Evolutionary conservation across 345 rosid species (phyloP), one percentile per base, ranked within the genome.

Genomic region (Salix koriyanagi): DNA sequence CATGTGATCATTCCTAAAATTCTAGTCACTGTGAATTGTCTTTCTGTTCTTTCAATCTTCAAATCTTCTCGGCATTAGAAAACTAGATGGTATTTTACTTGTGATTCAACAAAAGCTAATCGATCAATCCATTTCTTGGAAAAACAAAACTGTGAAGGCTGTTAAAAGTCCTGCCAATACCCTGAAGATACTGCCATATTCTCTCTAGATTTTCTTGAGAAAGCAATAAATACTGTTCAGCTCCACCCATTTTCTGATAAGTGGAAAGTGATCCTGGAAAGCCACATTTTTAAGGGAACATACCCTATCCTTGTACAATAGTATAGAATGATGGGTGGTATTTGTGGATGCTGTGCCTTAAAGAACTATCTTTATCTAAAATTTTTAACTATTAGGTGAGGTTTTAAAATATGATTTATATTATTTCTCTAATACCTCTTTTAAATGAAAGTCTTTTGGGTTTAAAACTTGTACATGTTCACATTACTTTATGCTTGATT

Each of bases 281-380:
- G 76, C 66, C 61, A 70, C 69, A 36, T 75, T 71, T 70, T 65
- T 26, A 73, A 79, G 42, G 4, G 70, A 68, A 61, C 74, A 70
- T 60, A 5, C 48, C 62, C 30, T 14, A 21, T 62, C 34, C 36
- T 58, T 48, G 6, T 46, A 56, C 62, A 18, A 16, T 46, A 48
- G 25, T 74, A 19, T 62, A 62, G 42, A 61, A 69, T 52, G 46
- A 67, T 44, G 32, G n/a, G 11, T 41, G 58, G 14, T 25, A 13
- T 48, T 72, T 65, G 15, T 42, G 54, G 68, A 5, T 9, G 34
- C 72, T 0, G 34, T 4, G 4, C 5, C 36, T 4, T 34, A 4
- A 34, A 4, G 0, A 34, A 34, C 0, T 0, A 32, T 32, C 36
- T 34, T 1, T 0, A 4, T 0, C 1, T 34, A 34, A 4, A 4